Evolutionary conservation across 768 basidiomycete genomes (phyloP).

Genomic region (Suillus brevipes): DNA sequence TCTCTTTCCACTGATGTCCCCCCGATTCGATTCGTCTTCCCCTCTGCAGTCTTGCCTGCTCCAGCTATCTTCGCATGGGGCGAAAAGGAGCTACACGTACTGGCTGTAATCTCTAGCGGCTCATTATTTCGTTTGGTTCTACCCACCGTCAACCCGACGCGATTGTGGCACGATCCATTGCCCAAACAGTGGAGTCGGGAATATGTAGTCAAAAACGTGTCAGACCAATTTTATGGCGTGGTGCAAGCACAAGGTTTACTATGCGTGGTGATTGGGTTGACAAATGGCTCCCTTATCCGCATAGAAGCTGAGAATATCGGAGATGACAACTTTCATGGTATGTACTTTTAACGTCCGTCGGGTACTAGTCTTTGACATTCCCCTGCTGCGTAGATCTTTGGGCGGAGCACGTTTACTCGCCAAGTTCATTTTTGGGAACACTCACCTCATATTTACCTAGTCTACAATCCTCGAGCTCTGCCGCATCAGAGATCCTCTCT

Average conservation of each 20-base stretch:
- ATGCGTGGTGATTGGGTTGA: constrained; percentile 61
- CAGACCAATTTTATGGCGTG: constrained; percentile 44
- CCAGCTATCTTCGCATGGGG: constrained; percentile 61
- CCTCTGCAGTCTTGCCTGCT: constrained; percentile 60
- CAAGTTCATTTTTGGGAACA: constrained; percentile 65
- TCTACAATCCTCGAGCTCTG: constrained; percentile 44
- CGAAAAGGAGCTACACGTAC: constrained; percentile 58
- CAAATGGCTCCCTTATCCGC: constrained; percentile 64
- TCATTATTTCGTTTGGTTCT: constrained; percentile 75
- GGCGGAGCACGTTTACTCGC: constrained; percentile 64
- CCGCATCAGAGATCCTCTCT: constrained; percentile 64
- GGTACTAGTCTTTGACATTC: constrained; percentile 9
- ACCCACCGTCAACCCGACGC: constrained; percentile 50
- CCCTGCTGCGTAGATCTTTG: constrained; percentile 56
- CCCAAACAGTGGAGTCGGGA: constrained; percentile 64
- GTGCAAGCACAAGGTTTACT: constrained; percentile 70
- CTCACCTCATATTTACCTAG: constrained; percentile 65
- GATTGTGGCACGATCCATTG: constrained; percentile 59
- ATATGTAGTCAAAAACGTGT: constrained; percentile 58
- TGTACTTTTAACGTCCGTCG: constrained; percentile 26
- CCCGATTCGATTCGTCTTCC: constrained; percentile 78
- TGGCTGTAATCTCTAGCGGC: constrained; percentile 65
- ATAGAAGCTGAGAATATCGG: constrained; percentile 64
- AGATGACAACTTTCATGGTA: constrained; percentile 59
- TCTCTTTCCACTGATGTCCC: constrained; percentile 66